A percentile compares a stretch with the other conserved stretches of the same genome.
Evolutionary conservation across 2,329 filamentous ascomycete species (phyloP).

Genomic region (Arthrobotrys conoides): DNA sequence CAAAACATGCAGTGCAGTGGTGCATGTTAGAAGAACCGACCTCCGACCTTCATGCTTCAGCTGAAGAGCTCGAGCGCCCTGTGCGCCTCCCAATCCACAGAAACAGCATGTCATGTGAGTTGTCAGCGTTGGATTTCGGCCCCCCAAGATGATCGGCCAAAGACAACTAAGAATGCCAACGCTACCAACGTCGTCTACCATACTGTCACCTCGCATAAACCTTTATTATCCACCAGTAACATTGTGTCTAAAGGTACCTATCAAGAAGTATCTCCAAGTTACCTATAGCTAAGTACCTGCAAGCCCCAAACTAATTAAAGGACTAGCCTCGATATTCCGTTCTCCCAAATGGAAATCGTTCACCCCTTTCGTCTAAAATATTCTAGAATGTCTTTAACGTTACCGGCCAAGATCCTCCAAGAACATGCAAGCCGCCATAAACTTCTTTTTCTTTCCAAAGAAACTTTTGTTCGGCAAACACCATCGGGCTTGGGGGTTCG

Average conservation of each 20-base stretch:
- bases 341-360: not conserved
- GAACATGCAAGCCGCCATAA: not conserved
- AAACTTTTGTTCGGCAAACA: conserved; percentile 9
- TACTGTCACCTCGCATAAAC: not conserved
- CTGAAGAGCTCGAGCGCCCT: no score
- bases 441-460: no score
- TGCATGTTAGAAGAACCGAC: no score
- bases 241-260: not conserved
- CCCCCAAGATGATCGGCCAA: not conserved
- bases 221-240: not conserved
- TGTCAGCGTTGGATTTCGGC: conserved; percentile 13
- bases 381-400: conserved; percentile 31
- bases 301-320: conserved; percentile 1
- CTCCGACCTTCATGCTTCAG: no score
- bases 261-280: conserved; percentile 12
- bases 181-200: not conserved
- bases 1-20: no score
- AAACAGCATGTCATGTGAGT: not conserved
- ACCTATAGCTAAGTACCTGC: not conserved
- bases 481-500: no score
- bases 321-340: not conserved
- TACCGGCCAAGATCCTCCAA: not conserved
- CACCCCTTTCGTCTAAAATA: conserved; percentile 11
- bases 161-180: conserved; percentile 1
- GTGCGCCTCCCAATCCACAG: no score